phyloP scores from a whole-genome alignment of 208 protist genomes.

The Trypanosoma avium region DNA sequence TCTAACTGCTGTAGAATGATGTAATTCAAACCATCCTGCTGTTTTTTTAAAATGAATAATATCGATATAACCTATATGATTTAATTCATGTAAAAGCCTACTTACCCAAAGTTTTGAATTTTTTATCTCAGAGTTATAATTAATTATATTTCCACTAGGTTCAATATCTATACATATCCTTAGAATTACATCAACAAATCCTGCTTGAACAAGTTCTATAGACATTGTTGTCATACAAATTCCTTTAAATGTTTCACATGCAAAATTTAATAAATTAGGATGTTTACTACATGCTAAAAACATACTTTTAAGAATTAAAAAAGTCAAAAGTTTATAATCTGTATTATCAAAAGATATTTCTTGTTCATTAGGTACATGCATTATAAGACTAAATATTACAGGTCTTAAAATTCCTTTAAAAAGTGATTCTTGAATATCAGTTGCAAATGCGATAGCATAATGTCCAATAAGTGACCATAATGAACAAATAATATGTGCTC shows the following conservation, averaged over 20 bases:
- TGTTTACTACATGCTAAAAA: constrained; percentile 49
- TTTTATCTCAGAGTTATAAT: neutral
- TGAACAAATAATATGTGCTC: constrained; percentile 62
- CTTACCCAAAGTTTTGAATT: constrained; percentile 16
- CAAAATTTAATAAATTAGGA: constrained; percentile 42
- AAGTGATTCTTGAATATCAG: constrained; percentile 58
- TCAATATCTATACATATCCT: constrained; percentile 55
- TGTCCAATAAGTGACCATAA: constrained; percentile 58
- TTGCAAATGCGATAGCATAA: constrained; percentile 57
- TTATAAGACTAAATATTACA: constrained; percentile 53
- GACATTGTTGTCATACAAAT: constrained; percentile 27
- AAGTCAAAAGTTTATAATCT: constrained; percentile 77
- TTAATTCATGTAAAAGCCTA: constrained; percentile 52
- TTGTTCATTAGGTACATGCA: constrained; percentile 23
- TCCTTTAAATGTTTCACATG: constrained; percentile 43
- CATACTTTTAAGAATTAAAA: constrained; percentile 65
- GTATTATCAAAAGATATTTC: constrained; percentile 34
- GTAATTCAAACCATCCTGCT: constrained; percentile 65
- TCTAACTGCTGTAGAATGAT: constrained; percentile 39
- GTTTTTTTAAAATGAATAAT: constrained; percentile 59
- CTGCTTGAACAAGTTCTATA: constrained; percentile 38
- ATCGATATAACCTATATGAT: constrained; percentile 58
- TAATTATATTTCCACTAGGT: neutral
- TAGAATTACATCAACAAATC: constrained; percentile 48
- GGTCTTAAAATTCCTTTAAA: constrained; percentile 68